Percentiles rank a stretch among this genome's conserved stretches.
phyloP scores from a whole-genome alignment of 2,329 filamentous ascomycete genomes.

The Fusarium tupiense region DNA sequence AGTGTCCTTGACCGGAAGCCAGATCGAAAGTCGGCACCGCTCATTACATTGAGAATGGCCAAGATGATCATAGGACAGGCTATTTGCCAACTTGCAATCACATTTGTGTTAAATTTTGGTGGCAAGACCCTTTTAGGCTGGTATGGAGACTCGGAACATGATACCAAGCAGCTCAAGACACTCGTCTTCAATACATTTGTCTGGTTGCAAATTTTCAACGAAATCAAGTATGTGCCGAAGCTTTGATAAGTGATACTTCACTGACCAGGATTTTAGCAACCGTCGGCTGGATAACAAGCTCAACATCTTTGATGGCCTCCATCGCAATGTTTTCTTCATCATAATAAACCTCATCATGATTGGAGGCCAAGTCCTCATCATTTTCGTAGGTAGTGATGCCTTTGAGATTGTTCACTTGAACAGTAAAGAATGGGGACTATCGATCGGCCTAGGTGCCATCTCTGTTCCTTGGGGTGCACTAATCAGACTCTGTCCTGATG shows the following conservation, averaged over 20 bases:
- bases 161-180: constrained; percentile 58
- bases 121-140: constrained; percentile 62
- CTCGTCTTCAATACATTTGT: constrained; percentile 77
- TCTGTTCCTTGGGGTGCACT: constrained; percentile 80
- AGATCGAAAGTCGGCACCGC: constrained; percentile 71
- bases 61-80: constrained; percentile 73
- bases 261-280: constrained; percentile 66
- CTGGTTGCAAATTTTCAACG: constrained; percentile 79
- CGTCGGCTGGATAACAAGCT: constrained; percentile 82
- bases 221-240: constrained; percentile 61
- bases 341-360: constrained; percentile 84
- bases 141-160: constrained; percentile 46
- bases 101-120: constrained; percentile 69
- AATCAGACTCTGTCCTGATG: constrained; percentile 79
- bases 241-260: constrained; percentile 64
- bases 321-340: constrained; percentile 83
- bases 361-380: constrained; percentile 83
- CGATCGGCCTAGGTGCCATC: constrained; percentile 77
- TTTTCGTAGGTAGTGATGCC: constrained; percentile 81
- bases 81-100: constrained; percentile 67
- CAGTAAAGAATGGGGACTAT: constrained; percentile 83
- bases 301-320: constrained; percentile 87
- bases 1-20: constrained; percentile 66
- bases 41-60: constrained; percentile 76
- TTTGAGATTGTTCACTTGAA: constrained; percentile 74